Base-by-base conservation (phyloP, 164 flowering plant species). In the Nymphaea thermarum region DNA sequence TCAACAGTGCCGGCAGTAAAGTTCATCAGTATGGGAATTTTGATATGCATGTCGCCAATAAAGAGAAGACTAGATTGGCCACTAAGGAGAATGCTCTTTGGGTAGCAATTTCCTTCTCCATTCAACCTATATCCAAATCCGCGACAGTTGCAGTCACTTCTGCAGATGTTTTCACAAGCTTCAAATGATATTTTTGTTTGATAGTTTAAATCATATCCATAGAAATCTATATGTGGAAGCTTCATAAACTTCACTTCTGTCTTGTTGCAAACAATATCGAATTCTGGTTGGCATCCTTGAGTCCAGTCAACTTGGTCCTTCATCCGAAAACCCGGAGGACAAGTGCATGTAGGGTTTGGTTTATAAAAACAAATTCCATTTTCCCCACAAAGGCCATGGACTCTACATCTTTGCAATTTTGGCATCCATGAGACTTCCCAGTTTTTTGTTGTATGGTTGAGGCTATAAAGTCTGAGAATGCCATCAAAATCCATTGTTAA, bases 201-300 rank as follows among this genome's bases (percentile, higher is more conserved):
- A 59, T 14, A 69, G 41, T 57, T 55, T 43, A 75, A 64, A 69
- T 81, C 82, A 69, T 44, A 78, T 5, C 80, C 83, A 43, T 75
- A 79, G 68, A 69, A 82, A 72, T 80, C 81, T 0, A 71, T 70
- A 2, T 73, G 68, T 1, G 69, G 67, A 63, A 80, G 60, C 71
- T 61, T 41, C 47, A 73, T 71, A 43, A 71, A 72, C 66, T 63
- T 47, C 0, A 73, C 5, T 12, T 73, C 41, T 17, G 60, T 47
- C 44, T 18, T 15, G 4, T 66, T 16, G 12, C 73, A 69, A 18
- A 25, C 60, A 4, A 3, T 11, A 3, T 44, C 63, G 64, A 66
- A 71, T 60, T 68, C 71, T 6, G 72, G 69, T 42, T 44, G 68
- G 74, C 74, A 75, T 18, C 77, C 77, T 17, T 61, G 63, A 55